Conservation (phyloP, 176 grass and related monocot species). For the Oryza nivara region DNA sequence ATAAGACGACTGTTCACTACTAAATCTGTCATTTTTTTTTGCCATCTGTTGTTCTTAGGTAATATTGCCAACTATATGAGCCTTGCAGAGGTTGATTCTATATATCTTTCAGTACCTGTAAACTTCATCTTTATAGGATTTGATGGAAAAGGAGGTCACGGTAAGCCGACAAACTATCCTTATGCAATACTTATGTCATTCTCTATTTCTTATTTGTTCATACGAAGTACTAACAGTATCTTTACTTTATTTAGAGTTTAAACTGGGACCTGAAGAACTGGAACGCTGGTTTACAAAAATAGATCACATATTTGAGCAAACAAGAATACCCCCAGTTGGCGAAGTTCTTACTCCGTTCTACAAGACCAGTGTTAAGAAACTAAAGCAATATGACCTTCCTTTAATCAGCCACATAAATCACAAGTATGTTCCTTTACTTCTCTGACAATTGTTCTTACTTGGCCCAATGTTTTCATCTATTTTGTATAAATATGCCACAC, state of each 20-base stretch:
- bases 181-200: constrained; percentile 23
- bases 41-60: constrained; percentile 50
- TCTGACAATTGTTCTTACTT: constrained; percentile 2
- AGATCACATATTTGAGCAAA: constrained; percentile 96
- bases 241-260: constrained; percentile 63
- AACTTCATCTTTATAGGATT: constrained; percentile 98
- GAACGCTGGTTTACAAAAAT: constrained; percentile 93
- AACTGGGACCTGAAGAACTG: constrained; percentile 78
- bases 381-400: constrained; percentile 86
- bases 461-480: constrained; percentile 1
- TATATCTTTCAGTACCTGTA: constrained; percentile 87
- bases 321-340: constrained; percentile 86
- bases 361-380: constrained; percentile 78
- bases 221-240: constrained; percentile 26
- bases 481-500: constrained; percentile 28
- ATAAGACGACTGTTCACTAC: not conserved
- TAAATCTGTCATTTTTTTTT: constrained; percentile 14
- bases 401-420: constrained; percentile 85
- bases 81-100: constrained; percentile 76
- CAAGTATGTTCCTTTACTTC: constrained; percentile 60
- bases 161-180: constrained; percentile 57
- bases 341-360: constrained; percentile 90
- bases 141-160: constrained; percentile 91
- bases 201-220: constrained; percentile 35
- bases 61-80: constrained; percentile 83